Evolutionary conservation across 192 early-diverging fungal genomes (phyloP), one percentile per base, ranked within the genome.

Genomic region (Radiomyces spectabilis): DNA sequence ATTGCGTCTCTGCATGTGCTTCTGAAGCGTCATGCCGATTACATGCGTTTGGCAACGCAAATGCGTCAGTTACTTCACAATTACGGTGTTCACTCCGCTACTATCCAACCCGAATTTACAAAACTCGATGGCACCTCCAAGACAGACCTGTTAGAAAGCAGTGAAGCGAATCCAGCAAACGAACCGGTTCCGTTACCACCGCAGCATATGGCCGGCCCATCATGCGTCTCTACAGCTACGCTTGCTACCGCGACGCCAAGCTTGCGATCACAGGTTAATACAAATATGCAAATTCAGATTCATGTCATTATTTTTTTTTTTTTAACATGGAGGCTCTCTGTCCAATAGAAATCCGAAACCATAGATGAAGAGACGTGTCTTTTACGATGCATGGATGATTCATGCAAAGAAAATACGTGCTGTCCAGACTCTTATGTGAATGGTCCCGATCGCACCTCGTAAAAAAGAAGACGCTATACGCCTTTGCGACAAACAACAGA

Each of bases 91-190:
- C 94, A 97, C 59, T 87, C 86, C 19, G 87, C 87, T 1, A 94
- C 92, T 2, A 85, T 96, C 37, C 93, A 96, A 69, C 92, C 91
- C 13, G 93, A 96, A 69, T 92, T 92, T 75, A 73, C n/a, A 37
- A 51, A 32, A 46, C 22, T 33, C 38, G 43, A 29, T 12, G 16
- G 9, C 46, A 48, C 24, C 15, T 43, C 46, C 5, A 21, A 29
- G 3, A 5, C 24, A 25, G 21, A 12, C 5, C 5, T 48, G 7
- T 12, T 27, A 9, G n/a, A 26, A 6, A 13, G 25, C 10, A 21
- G 5, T 13, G 24, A 48, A 27, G 46, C 5, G 13, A 44, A 9
- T 0, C 24, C 21, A 8, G 24, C 8, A 44, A 26, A 48, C 24
- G 27, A 48, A 25, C 15, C 0, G 21, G 21, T 4, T 31, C 13